Evolutionary conservation across 2,329 filamentous ascomycete species (phyloP), one percentile per base, ranked within the genome.

Genomic region (Microsporum audouinii): DNA sequence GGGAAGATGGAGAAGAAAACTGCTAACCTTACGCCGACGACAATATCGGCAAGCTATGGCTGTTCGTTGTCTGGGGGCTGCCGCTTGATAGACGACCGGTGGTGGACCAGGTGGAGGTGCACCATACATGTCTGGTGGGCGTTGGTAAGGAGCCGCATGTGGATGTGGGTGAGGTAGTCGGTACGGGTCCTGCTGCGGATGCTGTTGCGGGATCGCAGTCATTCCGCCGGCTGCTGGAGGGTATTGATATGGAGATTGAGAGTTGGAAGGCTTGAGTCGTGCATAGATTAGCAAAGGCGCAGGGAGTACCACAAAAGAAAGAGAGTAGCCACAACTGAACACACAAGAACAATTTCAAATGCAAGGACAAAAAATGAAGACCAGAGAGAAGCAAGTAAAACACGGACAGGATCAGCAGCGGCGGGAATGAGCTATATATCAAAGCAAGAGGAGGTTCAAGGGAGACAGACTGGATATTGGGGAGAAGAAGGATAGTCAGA

Each of bases 31-130:
- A 65, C 78, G 76, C 68, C 78, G 75, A 59, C 78, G 73, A 68
- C 78, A 80, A 64, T 80, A 80, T 59, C 77, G 76, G 66, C 78
- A 80, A 34, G 78, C 78, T 65, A 80, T 80, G 57, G 78, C 78
- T 14, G 78, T 80, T 55, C 78, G 73, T 69, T 80, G 78, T 65
- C 78, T 72, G 8, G 78, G 78, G 49, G 78, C 78, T 39, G 78
- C 74, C 56, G 75, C 73, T 64, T 74, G 74, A 61, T 77, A 77
- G 59, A 73, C 72, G 27, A 75, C 71, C 62, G 71, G 75, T 43
- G 71, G 70, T 51, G 71, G 70, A 34, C 70, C 67, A 47, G 73
- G 72, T 59, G 73, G 70, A 49, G 70, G 68, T 51, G 71, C 71
- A 58, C 67, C 69, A 63, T 77, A 77, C 63, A 74, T 71, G 63